Evolutionary conservation across 805 yeast species (phyloP).

Genomic region (Metschnikowia peoriensis): DNA sequence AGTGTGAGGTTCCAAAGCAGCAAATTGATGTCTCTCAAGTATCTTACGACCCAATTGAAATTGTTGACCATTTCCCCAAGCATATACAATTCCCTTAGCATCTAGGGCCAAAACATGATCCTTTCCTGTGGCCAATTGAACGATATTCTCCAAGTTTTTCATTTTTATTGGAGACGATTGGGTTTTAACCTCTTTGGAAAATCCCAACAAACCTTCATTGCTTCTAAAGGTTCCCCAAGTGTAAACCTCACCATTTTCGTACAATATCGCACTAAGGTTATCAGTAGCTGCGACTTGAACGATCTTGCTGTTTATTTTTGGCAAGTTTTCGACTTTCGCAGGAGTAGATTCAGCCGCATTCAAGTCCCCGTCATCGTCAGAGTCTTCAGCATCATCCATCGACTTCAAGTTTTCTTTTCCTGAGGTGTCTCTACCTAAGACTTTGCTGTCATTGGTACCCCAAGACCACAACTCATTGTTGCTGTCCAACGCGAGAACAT

Average conservation of each 20-base stretch:
- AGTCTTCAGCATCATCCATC: conserved; percentile 52
- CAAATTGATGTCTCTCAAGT: conserved; percentile 70
- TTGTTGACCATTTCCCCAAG: conserved; percentile 98
- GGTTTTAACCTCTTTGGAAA: conserved; percentile 57
- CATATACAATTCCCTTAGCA: conserved; percentile 78
- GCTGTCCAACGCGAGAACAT: conserved; percentile 76
- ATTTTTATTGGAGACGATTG: conserved; percentile 72
- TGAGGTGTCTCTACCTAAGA: conserved; percentile 83
- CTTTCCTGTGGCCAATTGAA: conserved; percentile 86
- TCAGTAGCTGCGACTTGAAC: conserved; percentile 91
- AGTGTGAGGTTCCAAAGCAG: conserved; percentile 75
- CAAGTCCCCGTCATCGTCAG: conserved; percentile 73
- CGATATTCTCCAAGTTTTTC: conserved; percentile 60
- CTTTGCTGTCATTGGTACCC: conserved; percentile 96
- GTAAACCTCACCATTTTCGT: conserved; percentile 81
- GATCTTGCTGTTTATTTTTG: conserved; percentile 50
- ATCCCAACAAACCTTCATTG: conserved; percentile 89
- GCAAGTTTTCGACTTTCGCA: conserved; percentile 64
- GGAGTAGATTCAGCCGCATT: conserved; percentile 92
- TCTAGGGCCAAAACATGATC: conserved; percentile 89
- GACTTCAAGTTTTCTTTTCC: conserved; percentile 63
- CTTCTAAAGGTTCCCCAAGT: conserved; percentile 98
- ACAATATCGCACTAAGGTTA: conserved; percentile 77
- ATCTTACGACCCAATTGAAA: conserved; percentile 87
- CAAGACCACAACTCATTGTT: conserved; percentile 90